Evolutionary conservation across 768 basidiomycete genomes (phyloP).

Genomic region (Lactifluus echinatus): DNA sequence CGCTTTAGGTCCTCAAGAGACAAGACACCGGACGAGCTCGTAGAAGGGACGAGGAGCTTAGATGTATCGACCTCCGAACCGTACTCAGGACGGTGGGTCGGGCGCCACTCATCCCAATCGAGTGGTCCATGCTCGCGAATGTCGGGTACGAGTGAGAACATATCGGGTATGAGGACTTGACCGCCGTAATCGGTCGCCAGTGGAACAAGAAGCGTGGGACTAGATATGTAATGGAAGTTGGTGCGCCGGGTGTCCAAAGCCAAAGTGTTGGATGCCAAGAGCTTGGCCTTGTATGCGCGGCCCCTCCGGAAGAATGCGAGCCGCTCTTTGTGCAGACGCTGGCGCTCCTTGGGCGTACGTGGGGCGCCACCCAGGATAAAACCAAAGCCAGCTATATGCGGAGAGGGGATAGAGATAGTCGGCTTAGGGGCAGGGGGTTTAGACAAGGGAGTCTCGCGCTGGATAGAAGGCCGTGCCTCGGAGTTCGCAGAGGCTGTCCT

Average conservation of each 20-base stretch:
- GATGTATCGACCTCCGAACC: background rate
- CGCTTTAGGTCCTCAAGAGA: background rate
- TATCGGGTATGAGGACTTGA: background rate
- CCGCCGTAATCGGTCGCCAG: slow-evolving; percentile 1
- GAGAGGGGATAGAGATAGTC: background rate
- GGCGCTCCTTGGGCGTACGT: slow-evolving; percentile 2
- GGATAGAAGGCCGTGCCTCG: background rate
- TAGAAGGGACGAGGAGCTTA: slow-evolving; percentile 5
- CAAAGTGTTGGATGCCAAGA: background rate
- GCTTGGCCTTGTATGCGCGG: background rate
- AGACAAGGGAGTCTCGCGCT: background rate
- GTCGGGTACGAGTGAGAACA: slow-evolving; percentile 1
- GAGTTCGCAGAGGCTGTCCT: background rate
- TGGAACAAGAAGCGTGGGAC: slow-evolving; percentile 5
- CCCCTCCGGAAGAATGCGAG: slow-evolving; percentile 10
- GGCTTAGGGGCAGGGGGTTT: background rate
- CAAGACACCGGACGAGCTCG: background rate
- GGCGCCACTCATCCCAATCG: slow-evolving; percentile 6
- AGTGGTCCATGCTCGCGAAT: background rate
- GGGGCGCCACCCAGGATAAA: background rate
- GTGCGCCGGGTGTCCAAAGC: background rate
- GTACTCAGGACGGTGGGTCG: slow-evolving; percentile 5
- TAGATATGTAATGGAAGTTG: background rate
- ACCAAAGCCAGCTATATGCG: slow-evolving; percentile 11
- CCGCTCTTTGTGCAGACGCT: slow-evolving; percentile 10